Base-by-base conservation (phyloP, 2,329 filamentous ascomycete genomes). In the Fusarium sp. region DNA sequence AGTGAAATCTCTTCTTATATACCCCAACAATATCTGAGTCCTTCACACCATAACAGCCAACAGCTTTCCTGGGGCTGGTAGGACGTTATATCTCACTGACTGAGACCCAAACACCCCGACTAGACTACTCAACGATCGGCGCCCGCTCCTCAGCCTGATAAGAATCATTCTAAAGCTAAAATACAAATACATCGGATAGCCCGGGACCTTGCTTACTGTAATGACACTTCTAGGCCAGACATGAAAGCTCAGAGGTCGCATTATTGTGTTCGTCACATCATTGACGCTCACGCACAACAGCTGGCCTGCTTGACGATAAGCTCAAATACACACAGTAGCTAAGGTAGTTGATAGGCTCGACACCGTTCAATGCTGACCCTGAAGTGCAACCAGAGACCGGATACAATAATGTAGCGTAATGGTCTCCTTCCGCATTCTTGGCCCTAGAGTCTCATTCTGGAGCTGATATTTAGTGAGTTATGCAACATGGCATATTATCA, bases 151-250 rank as follows among this genome's bases (percentile, higher is more conserved):
- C 45, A 45, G 63, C 51, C 38, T 41, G 25, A 45, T 45, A 33
- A 63, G n/a, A 59, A 61, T 55, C n/a, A 62, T 57, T 38, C 55
- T 49, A 44, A 18, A 61, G 35, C 60, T 59, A 49, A 29, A 31
- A 57, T 49, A 45, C 31, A 33, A 42, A 62, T 35, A 31, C 7
- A 60, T 55, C 74, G 74, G 74, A 73, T 75, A 55, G 35, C 62
- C 42, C 74, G 74, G 73, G 51, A 60, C 48, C 12, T 19, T 60
- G 69, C 73, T 75, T 65, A 73, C 63, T 55, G 25, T 35, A 37
- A 62, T 58, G 61, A 49, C 54, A 63, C 55, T 49, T 37, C 41
- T 29, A 64, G 62, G 35, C 48, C n/a, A 51, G 42, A 37, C 14
- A 21, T 21, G 38, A 44, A 44, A 42, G 25, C 49, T 42, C 7